Base-by-base conservation (phyloP, 768 basidiomycete species). In the Sporobolomyces phaffii region DNA sequence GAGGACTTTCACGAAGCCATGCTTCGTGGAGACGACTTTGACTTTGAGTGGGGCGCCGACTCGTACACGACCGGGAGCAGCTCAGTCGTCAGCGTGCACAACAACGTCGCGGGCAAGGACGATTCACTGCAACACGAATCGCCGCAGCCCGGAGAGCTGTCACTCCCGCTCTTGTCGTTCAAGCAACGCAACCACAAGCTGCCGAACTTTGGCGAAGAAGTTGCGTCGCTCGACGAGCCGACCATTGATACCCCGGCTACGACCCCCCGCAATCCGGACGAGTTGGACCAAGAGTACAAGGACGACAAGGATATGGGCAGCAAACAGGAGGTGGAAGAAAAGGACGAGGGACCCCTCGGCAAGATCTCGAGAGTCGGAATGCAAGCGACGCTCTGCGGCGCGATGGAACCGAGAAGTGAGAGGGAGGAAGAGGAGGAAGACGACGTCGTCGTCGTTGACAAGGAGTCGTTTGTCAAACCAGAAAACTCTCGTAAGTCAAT, bases 1-100 rank as follows among this genome's bases (percentile, higher is more conserved):
- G 70, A 71, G 60, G 73, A 74, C 57, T 75, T 72, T 68, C 74
- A 75, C 61, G 72, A 73, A 48, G 72, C 72, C 15, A 75, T 75
- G 70, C 70, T 75, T 20, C 64, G 62, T 34, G 70, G 69, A 50
- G 68, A 65, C 65, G 62, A 71, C 50, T 64, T 68, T 40, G 74
- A 75, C 44, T 72, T 75, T 36, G 72, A 70, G 43, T 75, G 73
- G 65, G 74, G 73, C 17, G 58, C 54, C 38, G 73, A 71, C 22
- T 71, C 70, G 20, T 71, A 57, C 65, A 60, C 62, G 22, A 64
- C 70, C 3, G 63, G 45, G 6, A 40, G 40, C 9, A 52, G 43
- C 24, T 62, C 61, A 8, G 20, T 68, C 50, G 4, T 60, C 50
- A 26, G 50, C 43, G 29, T 22, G 45, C 17, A 45, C 43, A 51